Percentiles rank a stretch among this genome's conserved stretches.
These are phyloP conservation scores for Fagopyrum esculentum DNA, from an alignment of 148 eudicot genomes.

Conservation along the genomic window DNA sequence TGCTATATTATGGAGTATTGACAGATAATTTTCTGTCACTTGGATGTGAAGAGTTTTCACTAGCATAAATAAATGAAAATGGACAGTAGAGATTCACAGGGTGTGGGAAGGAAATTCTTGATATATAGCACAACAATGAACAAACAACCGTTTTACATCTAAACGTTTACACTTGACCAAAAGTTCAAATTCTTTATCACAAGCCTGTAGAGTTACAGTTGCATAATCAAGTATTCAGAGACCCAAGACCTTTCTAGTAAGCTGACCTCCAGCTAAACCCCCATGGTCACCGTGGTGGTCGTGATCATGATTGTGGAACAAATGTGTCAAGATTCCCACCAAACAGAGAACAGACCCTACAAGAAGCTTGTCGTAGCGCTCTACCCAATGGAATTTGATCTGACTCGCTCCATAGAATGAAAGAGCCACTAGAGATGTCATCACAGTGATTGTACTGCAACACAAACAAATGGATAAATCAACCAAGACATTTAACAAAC, in stretches of 20 bases:
- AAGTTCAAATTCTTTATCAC: background rate
- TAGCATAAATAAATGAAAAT: background rate
- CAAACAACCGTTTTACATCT: slow-evolving; percentile 10
- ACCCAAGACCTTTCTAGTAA: slow-evolving; percentile 59
- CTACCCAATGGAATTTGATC: slow-evolving; percentile 95
- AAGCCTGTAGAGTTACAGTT: background rate
- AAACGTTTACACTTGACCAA: slow-evolving; percentile 10
- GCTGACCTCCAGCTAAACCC: slow-evolving; percentile 26
- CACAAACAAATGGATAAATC: background rate
- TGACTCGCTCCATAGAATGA: slow-evolving; percentile 99
- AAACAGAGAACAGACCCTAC: slow-evolving; percentile 90
- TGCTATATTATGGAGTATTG: background rate
- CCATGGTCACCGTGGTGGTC: slow-evolving; percentile 29
- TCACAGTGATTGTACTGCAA: slow-evolving; percentile 86
- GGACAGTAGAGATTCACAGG: background rate
- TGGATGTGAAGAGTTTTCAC: background rate
- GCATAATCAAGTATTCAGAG: slow-evolving; percentile 13
- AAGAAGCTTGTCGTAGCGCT: slow-evolving; percentile 92
- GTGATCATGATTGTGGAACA: slow-evolving; percentile 77
- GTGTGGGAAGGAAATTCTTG: background rate
- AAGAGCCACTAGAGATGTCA: slow-evolving; percentile 93
- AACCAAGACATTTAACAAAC: background rate
- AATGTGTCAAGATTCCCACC: slow-evolving; percentile 78
- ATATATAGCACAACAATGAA: slow-evolving; percentile 7
- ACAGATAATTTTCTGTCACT: background rate